Evolutionary conservation across 129 eudicot genomes (phyloP).

Genomic region (Kitagawia praeruptora): DNA sequence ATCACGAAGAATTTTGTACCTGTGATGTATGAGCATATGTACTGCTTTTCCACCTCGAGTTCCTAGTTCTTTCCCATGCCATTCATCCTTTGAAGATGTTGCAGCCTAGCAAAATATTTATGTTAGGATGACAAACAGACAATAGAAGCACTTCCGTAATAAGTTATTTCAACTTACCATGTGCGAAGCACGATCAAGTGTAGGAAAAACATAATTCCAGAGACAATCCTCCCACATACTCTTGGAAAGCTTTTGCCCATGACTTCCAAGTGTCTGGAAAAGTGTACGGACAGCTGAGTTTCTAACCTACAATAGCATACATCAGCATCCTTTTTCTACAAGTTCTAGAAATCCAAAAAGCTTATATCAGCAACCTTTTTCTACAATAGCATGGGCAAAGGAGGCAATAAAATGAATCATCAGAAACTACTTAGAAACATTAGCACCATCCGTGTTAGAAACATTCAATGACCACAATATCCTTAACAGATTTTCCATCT

Average conservation of each 20-base stretch:
- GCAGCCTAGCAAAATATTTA: constrained; percentile 58
- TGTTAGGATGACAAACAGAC: constrained; percentile 4
- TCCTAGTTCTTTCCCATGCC: constrained; percentile 99
- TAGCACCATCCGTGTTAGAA: not conserved
- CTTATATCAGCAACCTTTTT: not conserved
- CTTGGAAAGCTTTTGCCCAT: constrained; percentile 92
- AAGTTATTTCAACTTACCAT: constrained; percentile 46
- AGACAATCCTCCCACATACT: constrained; percentile 99
- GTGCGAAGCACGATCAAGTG: constrained; percentile 92
- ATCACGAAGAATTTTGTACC: constrained; percentile 37
- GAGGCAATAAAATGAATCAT: not conserved
- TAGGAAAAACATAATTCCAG: constrained; percentile 84
- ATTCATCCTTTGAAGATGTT: constrained; percentile 92
- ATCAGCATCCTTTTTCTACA: not conserved
- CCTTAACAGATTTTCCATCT: not conserved
- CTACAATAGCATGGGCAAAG: not conserved
- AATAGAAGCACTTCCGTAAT: not conserved
- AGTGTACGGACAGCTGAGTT: constrained; percentile 91
- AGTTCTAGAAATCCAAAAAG: not conserved
- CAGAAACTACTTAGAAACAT: not conserved
- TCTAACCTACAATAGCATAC: constrained; percentile 56
- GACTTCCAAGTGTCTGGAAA: constrained; percentile 97
- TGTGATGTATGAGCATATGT: constrained; percentile 99
- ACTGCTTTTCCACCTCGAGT: constrained; percentile 95
- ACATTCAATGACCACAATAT: not conserved